Evolutionary conservation across 169 alveolate genomes (phyloP).

Genomic region (Plasmodium adleri): DNA sequence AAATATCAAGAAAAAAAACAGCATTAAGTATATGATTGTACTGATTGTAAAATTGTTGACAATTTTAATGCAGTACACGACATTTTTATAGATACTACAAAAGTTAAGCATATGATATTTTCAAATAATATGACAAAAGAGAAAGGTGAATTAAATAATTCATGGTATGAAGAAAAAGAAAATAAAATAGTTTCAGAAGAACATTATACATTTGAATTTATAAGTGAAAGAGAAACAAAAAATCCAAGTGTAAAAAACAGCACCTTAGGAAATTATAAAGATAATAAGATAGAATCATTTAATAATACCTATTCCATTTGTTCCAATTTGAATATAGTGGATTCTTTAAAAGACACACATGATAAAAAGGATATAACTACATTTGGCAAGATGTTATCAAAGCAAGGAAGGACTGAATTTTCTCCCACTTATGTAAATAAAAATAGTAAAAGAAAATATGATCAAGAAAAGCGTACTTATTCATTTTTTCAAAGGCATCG

Average conservation of each 20-base stretch:
- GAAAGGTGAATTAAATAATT: constrained; percentile 32
- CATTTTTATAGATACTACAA: constrained; percentile 19
- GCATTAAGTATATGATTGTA: constrained; percentile 1
- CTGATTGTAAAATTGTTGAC: constrained; percentile 38
- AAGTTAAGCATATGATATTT: constrained; percentile 17
- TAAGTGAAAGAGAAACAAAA: constrained; percentile 2
- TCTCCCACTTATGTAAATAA: neutral
- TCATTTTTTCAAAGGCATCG: neutral
- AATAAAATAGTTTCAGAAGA: constrained; percentile 10
- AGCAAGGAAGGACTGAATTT: too few relatives aligned
- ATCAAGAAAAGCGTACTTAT: neutral
- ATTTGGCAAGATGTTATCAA: too few relatives aligned
- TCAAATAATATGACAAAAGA: constrained; percentile 37
- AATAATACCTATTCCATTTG: neutral
- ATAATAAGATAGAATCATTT: neutral
- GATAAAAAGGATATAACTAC: too few relatives aligned
- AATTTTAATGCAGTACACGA: constrained; percentile 39
- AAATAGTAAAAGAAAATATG: neutral
- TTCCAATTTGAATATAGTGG: neutral
- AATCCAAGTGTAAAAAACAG: neutral
- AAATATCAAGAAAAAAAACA: constrained; percentile 21
- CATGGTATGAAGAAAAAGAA: constrained; percentile 37
- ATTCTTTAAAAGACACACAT: too few relatives aligned
- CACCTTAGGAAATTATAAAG: neutral
- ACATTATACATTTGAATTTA: constrained; percentile 4